These are phyloP conservation scores for Fusarium sambucinum DNA, from an alignment of 2,329 filamentous ascomycete species.

Conservation along the genomic window DNA sequence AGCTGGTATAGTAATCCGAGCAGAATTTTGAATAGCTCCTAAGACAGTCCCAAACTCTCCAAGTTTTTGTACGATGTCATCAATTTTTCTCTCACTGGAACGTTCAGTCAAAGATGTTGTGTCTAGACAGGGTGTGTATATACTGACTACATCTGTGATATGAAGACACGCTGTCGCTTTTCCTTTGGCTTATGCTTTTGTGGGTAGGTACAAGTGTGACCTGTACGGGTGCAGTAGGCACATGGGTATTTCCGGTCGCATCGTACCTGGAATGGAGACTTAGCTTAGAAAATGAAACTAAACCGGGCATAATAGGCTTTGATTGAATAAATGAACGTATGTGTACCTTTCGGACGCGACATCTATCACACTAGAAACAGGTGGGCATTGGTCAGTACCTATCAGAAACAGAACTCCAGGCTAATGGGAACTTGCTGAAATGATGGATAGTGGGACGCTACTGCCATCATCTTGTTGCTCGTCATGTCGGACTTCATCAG, in stretches of 20 bases:
- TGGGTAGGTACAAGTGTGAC: neutral
- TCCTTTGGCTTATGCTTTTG: neutral
- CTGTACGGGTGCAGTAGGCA: neutral
- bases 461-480: neutral
- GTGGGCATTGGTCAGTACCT: neutral
- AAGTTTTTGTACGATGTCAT: constrained; percentile 51
- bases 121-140: too few species aligned
- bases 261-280: neutral
- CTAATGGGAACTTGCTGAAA: neutral
- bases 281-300: neutral
- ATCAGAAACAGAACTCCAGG: too few species aligned
- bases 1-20: fast-evolving
- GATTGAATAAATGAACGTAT: too few species aligned
- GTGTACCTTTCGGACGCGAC: neutral
- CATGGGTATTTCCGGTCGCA: neutral
- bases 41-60: constrained; percentile 40
- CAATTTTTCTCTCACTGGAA: constrained; percentile 53
- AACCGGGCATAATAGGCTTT: too few species aligned
- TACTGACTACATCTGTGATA: neutral
- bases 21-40: neutral
- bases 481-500: neutral
- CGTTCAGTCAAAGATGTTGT: too few species aligned
- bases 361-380: neutral
- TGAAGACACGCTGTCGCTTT: neutral
- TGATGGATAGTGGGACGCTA: neutral